A percentile compares a stretch with the other conserved stretches of the same genome.
Evolutionary conservation across 1,139 yeast species (phyloP).

Genomic region (Magnusiomyces magnusii): DNA sequence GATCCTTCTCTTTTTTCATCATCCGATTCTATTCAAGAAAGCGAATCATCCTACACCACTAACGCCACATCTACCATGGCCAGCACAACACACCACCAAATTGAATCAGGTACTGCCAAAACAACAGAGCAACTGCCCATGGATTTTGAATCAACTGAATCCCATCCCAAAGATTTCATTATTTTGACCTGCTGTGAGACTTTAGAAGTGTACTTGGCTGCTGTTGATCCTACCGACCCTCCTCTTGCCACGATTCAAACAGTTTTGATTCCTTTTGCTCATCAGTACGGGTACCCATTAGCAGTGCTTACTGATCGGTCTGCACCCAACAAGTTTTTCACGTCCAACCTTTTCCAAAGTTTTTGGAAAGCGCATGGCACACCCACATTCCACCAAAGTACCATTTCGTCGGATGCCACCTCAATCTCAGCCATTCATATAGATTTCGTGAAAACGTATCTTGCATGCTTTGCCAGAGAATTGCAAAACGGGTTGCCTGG

Average conservation of each 20-base stretch:
- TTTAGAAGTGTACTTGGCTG: neutral
- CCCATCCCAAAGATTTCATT: neutral
- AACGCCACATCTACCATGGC: neutral
- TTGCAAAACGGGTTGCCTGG: neutral
- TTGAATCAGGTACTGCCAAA: neutral
- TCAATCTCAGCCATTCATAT: neutral
- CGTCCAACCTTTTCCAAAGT: constrained; percentile 1
- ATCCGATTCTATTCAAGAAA: neutral
- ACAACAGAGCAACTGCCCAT: neutral
- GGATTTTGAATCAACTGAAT: neutral
- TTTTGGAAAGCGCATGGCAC: constrained; percentile 7
- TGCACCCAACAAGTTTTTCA: neutral
- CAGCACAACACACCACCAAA: neutral
- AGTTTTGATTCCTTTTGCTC: constrained; percentile 5
- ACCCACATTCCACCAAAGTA: neutral
- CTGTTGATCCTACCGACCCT: constrained; percentile 1
- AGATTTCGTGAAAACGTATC: neutral
- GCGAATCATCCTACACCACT: neutral
- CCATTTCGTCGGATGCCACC: neutral
- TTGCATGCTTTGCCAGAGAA: constrained; percentile 3
- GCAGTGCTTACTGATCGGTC: constrained; percentile 2
- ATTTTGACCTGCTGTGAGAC: constrained; percentile 4
- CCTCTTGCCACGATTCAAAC: constrained; percentile 1
- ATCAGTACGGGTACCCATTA: constrained; percentile 1
- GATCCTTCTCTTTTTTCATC: constrained; percentile 1